These are phyloP conservation scores for Mesembryanthemum crystallinum DNA, from an alignment of 148 eudicot genomes.

Conservation along the genomic window DNA sequence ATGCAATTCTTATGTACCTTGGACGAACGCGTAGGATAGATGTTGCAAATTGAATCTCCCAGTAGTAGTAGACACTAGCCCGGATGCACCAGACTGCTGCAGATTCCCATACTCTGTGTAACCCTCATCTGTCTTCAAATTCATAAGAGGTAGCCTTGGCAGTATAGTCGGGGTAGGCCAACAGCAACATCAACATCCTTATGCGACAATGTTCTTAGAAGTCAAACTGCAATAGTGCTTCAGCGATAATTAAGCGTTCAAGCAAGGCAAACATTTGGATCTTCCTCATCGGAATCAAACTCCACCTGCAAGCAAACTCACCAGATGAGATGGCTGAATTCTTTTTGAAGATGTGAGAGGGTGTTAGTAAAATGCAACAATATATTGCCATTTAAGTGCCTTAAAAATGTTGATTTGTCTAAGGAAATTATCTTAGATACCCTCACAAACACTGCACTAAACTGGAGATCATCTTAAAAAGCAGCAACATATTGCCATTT, in stretches of 20 bases:
- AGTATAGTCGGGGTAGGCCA: neutral
- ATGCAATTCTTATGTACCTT: neutral
- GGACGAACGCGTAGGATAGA: neutral
- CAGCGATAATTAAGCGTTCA: neutral
- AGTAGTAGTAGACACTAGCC: neutral
- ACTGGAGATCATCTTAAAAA: neutral
- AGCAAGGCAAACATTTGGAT: constrained; percentile 47
- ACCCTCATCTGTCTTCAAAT: neutral
- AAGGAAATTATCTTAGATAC: neutral
- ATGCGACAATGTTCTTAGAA: neutral
- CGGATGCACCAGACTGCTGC: neutral
- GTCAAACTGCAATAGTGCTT: neutral
- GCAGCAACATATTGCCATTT: too few species aligned
- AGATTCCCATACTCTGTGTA: neutral
- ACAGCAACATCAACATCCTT: neutral
- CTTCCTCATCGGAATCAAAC: constrained; percentile 73
- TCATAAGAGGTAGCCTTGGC: neutral
- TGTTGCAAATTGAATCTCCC: neutral
- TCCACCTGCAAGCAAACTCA: constrained; percentile 44
- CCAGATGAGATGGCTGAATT: neutral
- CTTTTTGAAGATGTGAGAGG: too few species aligned
- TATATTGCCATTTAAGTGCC: too few species aligned
- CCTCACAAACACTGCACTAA: neutral
- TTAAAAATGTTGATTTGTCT: neutral
- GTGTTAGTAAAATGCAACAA: neutral